Conservation (phyloP, 306 rosid species). For the Vicia sativa region DNA sequence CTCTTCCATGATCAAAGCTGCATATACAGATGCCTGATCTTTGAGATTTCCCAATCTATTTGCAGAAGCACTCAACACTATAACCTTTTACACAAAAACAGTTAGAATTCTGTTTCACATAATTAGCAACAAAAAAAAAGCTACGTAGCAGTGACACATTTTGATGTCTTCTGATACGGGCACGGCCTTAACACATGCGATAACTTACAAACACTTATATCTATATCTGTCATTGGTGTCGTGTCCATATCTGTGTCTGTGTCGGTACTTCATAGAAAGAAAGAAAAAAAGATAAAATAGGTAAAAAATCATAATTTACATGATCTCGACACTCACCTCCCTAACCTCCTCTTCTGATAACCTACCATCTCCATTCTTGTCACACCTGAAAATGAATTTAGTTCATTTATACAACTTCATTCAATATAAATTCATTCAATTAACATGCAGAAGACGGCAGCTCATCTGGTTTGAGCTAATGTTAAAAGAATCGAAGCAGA, state of each 20-base stretch:
- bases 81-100: constrained; percentile 64
- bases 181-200: not conserved
- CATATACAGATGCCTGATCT: constrained; percentile 66
- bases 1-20: constrained; percentile 90
- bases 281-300: not conserved
- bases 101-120: constrained; percentile 36
- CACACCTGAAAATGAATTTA: constrained; percentile 66
- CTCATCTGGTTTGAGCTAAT: not conserved
- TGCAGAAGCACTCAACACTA: constrained; percentile 87
- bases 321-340: constrained; percentile 62
- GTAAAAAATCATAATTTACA: not conserved
- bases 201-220: not conserved
- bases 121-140: not conserved
- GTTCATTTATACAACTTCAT: constrained; percentile 32
- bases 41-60: constrained; percentile 82
- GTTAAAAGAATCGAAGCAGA: not conserved
- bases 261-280: not conserved
- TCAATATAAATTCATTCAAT: not conserved
- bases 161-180: not conserved
- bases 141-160: not conserved
- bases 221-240: not conserved
- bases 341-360: constrained; percentile 86
- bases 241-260: not conserved
- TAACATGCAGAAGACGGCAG: constrained; percentile 1
- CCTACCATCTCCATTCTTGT: constrained; percentile 96